Conservation (phyloP, 163 green algal species). For the Scenedesmus sp. region DNA sequence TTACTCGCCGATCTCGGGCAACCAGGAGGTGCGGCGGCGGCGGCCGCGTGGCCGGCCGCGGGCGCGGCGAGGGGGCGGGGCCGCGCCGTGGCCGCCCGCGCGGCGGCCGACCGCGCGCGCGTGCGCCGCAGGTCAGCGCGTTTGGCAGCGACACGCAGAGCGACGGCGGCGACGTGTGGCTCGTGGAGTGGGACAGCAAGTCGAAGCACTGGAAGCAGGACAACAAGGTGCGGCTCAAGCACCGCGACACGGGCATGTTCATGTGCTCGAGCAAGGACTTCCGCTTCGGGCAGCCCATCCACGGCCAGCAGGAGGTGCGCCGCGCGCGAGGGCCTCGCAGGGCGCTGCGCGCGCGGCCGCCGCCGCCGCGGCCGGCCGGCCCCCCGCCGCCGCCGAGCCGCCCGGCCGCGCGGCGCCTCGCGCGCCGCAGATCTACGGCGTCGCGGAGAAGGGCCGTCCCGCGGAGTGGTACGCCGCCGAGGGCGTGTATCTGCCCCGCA, state of each 20-base stretch:
- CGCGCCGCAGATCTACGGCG: conserved; percentile 51
- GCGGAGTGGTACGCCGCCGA: conserved; percentile 83
- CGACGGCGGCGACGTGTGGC: conserved; percentile 89
- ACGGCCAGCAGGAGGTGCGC: conserved; percentile 91
- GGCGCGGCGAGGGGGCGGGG: not conserved
- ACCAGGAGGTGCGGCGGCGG: conserved; percentile 93
- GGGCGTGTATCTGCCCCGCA: conserved; percentile 82
- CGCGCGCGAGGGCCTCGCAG: no score
- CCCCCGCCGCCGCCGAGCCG: no score
- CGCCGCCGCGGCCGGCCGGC: no score
- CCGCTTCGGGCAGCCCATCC: conserved; percentile 87
- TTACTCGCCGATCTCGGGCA: conserved; percentile 82
- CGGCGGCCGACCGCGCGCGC: no score
- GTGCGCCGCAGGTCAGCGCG: conserved; percentile 77
- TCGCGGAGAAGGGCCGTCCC: conserved; percentile 59
- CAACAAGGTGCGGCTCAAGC: conserved; percentile 71
- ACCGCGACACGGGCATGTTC: conserved; percentile 79
- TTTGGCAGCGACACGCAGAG: conserved; percentile 78
- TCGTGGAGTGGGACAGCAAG: conserved; percentile 78
- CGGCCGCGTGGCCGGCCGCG: not conserved
- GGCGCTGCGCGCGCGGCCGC: no score
- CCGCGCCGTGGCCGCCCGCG: no score
- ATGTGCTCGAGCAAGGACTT: conserved; percentile 69
- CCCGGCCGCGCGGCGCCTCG: no score
- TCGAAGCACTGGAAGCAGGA: conserved; percentile 70